Base-by-base conservation (phyloP, 2,329 filamentous ascomycete genomes). In the Escovopsis sp. region DNA sequence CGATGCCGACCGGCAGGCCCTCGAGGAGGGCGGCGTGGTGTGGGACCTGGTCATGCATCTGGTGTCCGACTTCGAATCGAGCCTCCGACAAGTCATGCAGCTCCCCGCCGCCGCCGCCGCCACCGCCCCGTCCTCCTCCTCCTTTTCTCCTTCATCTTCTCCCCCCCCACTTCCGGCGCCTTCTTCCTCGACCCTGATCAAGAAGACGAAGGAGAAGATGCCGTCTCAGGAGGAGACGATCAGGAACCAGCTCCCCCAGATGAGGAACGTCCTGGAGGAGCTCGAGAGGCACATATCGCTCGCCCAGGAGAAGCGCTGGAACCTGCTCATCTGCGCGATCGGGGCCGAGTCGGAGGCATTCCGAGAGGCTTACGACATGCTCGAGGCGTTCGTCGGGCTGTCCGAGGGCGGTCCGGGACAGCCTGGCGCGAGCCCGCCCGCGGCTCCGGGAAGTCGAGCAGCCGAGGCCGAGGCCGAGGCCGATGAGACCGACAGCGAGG, bases 291-390 rank as follows among this genome's bases (percentile, higher is more conserved):
- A 70, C 18, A 53, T 78, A 26, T 61, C 66, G 2, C 54, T 69
- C 3, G 79, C 79, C 0, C 74, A 82, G 46, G 62, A 67, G 1
- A 73, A 73, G 44, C 69, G 71, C 12, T 89, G 84, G 83, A 87
- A 81, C 44, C 62, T 88, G 12, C 66, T 89, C 15, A 77, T 87
- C 4, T 83, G 76, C 41, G 82, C 82, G 10, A 77, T 89, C 32
- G 81, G 82, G 1, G 83, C 84, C 0, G 84, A 85, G 56, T 55
- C 83, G 2, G 77, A 81, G 45, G 79, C 80, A 3, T 78, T 84
- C 46, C 63, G 63, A 30, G 72, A 80, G 51, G 78, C 77, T 1
- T 69, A 71, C 49, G 58, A 65, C 3, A 65, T 85, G 36, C 60
- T 85, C n/a, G 46, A 52, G 35, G 45, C 45, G 9, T n/a, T 53